Conservation (phyloP, 306 rosid species). For the Inga laurina region DNA sequence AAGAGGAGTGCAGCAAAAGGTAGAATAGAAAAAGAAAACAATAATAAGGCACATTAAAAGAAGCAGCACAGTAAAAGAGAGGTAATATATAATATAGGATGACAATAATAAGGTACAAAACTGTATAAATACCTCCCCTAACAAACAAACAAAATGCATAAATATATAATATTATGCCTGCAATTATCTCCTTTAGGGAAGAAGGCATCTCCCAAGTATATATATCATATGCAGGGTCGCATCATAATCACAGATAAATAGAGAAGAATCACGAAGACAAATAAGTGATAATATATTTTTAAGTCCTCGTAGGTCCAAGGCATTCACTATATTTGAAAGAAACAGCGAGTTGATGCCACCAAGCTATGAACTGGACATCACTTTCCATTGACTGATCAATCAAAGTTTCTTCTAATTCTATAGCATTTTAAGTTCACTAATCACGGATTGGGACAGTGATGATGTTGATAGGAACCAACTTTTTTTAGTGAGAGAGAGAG, state of each 20-base stretch:
- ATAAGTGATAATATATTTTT: neutral
- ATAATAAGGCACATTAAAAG: too few relatives aligned
- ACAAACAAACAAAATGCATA: too few relatives aligned
- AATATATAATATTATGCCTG: neutral
- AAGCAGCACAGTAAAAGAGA: too few relatives aligned
- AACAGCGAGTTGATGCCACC: neutral
- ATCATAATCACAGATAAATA: neutral
- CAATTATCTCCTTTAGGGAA: slow-evolving; percentile 7
- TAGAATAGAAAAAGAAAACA: too few relatives aligned
- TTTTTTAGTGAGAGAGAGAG: too few relatives aligned
- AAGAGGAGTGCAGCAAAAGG: too few relatives aligned
- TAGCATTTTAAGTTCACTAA: neutral
- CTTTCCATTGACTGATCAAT: neutral
- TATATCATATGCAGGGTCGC: slow-evolving; percentile 16
- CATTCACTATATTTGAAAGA: neutral
- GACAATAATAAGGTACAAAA: too few relatives aligned
- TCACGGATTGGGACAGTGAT: too few relatives aligned
- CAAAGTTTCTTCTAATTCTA: slow-evolving; percentile 4
- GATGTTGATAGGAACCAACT: too few relatives aligned
- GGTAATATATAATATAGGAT: too few relatives aligned
- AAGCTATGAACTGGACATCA: neutral
- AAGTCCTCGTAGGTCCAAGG: neutral
- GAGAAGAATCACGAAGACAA: slow-evolving; percentile 9
- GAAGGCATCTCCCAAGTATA: neutral
- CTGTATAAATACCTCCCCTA: too few relatives aligned